A percentile compares a stretch with the other conserved stretches of the same genome.
Conservation (phyloP, 805 yeast species). For the Monosporozyma aerobia region DNA sequence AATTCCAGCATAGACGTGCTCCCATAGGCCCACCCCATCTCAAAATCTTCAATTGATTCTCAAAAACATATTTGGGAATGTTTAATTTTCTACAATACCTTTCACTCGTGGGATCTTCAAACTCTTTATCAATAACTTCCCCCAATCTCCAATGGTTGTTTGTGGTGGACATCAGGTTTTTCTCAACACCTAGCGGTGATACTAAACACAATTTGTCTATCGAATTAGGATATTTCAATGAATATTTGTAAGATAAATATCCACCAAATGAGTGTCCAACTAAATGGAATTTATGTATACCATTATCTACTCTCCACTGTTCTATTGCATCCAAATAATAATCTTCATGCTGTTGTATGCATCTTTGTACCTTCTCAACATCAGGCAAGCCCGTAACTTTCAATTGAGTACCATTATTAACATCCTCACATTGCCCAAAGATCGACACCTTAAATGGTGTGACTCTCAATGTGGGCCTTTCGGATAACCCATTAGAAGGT, state of each 20-base stretch:
- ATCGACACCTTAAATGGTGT: not conserved
- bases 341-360: conserved; percentile 35
- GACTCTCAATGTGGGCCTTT: conserved; percentile 3
- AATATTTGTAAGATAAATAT: conserved; percentile 54
- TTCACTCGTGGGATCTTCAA: conserved; percentile 37
- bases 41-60: conserved; percentile 38
- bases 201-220: conserved; percentile 50
- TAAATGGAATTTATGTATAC: conserved; percentile 47
- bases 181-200: conserved; percentile 74
- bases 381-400: not conserved
- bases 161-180: conserved; percentile 50
- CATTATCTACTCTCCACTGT: conserved; percentile 45
- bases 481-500: conserved; percentile 61
- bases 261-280: conserved; percentile 79
- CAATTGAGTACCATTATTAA: not conserved
- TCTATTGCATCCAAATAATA: conserved; percentile 54
- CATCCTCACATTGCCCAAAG: not conserved
- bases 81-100: conserved; percentile 20
- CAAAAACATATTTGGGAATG: conserved; percentile 26
- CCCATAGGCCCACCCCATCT: conserved; percentile 37
- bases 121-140: conserved; percentile 21
- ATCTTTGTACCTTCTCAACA: not conserved
- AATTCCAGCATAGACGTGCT: conserved; percentile 31
- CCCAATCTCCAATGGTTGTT: conserved; percentile 16
- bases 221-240: conserved; percentile 45